Conservation (phyloP, 768 basidiomycete species). For the Gloeophyllum trabeum region DNA sequence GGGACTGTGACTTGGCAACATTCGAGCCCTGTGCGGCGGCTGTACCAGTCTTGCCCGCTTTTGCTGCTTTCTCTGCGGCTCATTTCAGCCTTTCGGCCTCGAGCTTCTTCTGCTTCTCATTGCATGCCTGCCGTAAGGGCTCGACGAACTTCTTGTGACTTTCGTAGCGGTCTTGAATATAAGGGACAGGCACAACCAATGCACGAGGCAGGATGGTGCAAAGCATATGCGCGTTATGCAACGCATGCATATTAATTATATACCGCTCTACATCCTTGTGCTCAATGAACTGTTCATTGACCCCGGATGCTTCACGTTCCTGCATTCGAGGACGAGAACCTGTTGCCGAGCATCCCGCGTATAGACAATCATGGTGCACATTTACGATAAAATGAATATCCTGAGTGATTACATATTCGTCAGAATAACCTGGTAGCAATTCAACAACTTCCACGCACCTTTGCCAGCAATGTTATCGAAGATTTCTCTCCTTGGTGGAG, state of each 20-base stretch:
- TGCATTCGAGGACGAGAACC: neutral
- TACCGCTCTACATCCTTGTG: slow-evolving; percentile 12
- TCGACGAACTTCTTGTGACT: neutral
- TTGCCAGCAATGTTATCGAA: neutral
- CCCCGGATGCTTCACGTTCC: slow-evolving; percentile 4
- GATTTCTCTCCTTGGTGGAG: neutral
- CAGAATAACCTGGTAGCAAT: neutral
- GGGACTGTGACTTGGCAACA: too few relatives aligned
- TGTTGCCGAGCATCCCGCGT: neutral
- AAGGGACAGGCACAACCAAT: slow-evolving; percentile 1
- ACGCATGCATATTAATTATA: slow-evolving; percentile 16
- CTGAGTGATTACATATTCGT: neutral
- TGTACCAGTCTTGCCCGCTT: too few relatives aligned
- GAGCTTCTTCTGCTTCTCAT: neutral
- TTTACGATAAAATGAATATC: slow-evolving; percentile 3
- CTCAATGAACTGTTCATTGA: slow-evolving; percentile 4
- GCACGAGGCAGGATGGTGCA: slow-evolving; percentile 5
- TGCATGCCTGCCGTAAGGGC: neutral
- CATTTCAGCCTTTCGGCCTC: neutral
- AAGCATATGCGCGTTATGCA: slow-evolving; percentile 16
- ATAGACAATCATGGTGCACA: slow-evolving; percentile 6
- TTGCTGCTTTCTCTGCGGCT: neutral
- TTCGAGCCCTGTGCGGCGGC: too few relatives aligned
- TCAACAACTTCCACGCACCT: neutral
- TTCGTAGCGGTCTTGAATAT: neutral